phyloP scores from a whole-genome alignment of 495 filamentous ascomycete species.

The Tricharina praecox region DNA sequence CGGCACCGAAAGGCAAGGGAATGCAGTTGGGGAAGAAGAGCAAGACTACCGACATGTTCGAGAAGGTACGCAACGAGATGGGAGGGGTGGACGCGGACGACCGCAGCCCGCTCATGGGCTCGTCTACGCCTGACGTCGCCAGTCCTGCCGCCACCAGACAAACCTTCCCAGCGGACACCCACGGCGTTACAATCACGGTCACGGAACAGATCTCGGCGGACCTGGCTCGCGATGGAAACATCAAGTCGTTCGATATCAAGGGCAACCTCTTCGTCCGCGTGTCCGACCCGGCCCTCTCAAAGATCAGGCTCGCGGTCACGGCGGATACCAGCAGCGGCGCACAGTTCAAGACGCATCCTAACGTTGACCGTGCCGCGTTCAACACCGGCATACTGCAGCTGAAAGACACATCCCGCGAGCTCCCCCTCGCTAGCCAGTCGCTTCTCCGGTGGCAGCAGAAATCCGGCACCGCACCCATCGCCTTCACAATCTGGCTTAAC shows the following conservation, averaged over 20 bases:
- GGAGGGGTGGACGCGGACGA: constrained; percentile 56
- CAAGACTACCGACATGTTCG: constrained; percentile 89
- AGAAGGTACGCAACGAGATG: constrained; percentile 77
- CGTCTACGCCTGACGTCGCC: constrained; percentile 45
- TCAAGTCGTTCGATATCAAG: constrained; percentile 72
- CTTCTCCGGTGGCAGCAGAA: constrained; percentile 76
- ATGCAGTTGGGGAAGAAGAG: constrained; percentile 99
- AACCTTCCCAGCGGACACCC: constrained; percentile 51
- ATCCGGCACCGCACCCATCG: constrained; percentile 61
- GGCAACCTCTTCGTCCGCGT: constrained; percentile 82
- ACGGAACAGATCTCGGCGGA: constrained; percentile 76
- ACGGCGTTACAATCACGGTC: constrained; percentile 70
- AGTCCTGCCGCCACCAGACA: constrained; percentile 36
- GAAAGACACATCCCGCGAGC: constrained; percentile 64
- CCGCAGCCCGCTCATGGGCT: constrained; percentile 50
- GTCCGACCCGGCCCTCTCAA: constrained; percentile 68
- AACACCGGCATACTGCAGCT: constrained; percentile 69
- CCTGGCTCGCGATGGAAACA: constrained; percentile 64
- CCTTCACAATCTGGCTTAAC: constrained; percentile 91
- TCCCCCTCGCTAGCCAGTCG: constrained; percentile 79
- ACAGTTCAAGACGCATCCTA: constrained; percentile 84
- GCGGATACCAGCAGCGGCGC: constrained; percentile 58
- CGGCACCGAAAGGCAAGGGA: constrained; percentile 74
- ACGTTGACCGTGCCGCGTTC: constrained; percentile 77
- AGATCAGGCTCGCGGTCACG: constrained; percentile 64